phyloP scores from a whole-genome alignment of 352 stramenopile genomes.

The Globisporangium lucens region DNA sequence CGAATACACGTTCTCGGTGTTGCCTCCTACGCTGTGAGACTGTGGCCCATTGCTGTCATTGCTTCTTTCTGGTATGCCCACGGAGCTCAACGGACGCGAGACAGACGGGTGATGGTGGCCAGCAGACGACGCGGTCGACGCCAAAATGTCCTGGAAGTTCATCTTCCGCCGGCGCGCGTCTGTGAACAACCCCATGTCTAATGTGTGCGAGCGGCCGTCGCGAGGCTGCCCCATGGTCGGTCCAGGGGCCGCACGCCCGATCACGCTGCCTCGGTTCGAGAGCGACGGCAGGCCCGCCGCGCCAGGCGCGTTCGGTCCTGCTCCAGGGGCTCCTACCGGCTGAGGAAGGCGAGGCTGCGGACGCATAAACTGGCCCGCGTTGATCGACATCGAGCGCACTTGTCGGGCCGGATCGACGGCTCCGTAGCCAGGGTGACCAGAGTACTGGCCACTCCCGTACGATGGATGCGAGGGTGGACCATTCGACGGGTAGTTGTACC shows the following conservation, averaged over 20 bases:
- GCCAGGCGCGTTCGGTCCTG: conserved; percentile 19
- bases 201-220: conserved; percentile 76
- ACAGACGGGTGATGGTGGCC: conserved; percentile 13
- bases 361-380: conserved; percentile 41
- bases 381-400: conserved; percentile 66
- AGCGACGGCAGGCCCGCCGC: conserved; percentile 51
- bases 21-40: conserved; percentile 12
- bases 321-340: conserved; percentile 6
- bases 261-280: conserved; percentile 36
- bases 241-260: conserved; percentile 29
- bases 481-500: conserved; percentile 27
- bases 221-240: conserved; percentile 70
- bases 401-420: conserved; percentile 30
- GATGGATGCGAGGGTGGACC: conserved; percentile 15
- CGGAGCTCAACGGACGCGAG: conserved; percentile 4
- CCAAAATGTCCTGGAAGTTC: conserved; percentile 88
- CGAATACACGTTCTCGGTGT: conserved; percentile 56
- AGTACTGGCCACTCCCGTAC: conserved; percentile 20
- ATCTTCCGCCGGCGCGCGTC: conserved; percentile 79
- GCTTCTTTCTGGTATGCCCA: conserved; percentile 17
- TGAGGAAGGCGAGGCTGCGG: conserved; percentile 20
- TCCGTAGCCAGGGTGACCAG: conserved; percentile 4
- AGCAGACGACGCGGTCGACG: conserved; percentile 32
- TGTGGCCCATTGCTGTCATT: background rate
- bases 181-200: conserved; percentile 83